phyloP scores from a whole-genome alignment of 2,329 filamentous ascomycete species.

The Colletotrichum tropicicola region DNA sequence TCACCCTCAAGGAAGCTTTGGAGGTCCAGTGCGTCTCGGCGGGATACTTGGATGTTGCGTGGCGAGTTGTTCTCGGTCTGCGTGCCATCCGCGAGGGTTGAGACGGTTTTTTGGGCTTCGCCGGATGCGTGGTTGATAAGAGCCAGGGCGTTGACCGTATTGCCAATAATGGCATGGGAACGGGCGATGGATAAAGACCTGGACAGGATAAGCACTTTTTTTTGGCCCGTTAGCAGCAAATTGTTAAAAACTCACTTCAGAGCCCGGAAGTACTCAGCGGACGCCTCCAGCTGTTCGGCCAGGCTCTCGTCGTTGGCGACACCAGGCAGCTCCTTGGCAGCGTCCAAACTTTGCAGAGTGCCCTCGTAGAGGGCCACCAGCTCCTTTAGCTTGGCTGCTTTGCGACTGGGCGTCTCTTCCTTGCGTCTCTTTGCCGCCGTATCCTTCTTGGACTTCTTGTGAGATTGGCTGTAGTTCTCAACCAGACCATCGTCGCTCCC shows the following conservation, averaged over 20 bases:
- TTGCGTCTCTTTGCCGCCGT: constrained; percentile 47
- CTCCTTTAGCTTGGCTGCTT: constrained; percentile 83
- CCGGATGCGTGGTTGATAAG: constrained; percentile 78
- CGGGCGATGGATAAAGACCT: constrained; percentile 86
- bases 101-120: constrained; percentile 62
- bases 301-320: constrained; percentile 85
- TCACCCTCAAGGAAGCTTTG: constrained; percentile 72
- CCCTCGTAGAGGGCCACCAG: constrained; percentile 91
- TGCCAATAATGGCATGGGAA: constrained; percentile 79
- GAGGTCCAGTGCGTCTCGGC: constrained; percentile 66
- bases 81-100: constrained; percentile 46
- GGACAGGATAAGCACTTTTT: constrained; percentile 30
- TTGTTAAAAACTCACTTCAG: constrained; percentile 71
- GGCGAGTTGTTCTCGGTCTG: constrained; percentile 49
- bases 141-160: constrained; percentile 83
- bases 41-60: constrained; percentile 74
- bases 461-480: constrained; percentile 55
- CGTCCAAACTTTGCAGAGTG: constrained; percentile 88
- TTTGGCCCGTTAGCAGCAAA: not conserved
- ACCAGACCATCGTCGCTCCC: constrained; percentile 82
- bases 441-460: constrained; percentile 62
- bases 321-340: constrained; percentile 88
- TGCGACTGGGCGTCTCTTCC: constrained; percentile 76
- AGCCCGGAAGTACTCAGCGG: constrained; percentile 84
- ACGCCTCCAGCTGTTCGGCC: constrained; percentile 79